Conservation (phyloP, 306 rosid genomes). For the Urtica urens region DNA sequence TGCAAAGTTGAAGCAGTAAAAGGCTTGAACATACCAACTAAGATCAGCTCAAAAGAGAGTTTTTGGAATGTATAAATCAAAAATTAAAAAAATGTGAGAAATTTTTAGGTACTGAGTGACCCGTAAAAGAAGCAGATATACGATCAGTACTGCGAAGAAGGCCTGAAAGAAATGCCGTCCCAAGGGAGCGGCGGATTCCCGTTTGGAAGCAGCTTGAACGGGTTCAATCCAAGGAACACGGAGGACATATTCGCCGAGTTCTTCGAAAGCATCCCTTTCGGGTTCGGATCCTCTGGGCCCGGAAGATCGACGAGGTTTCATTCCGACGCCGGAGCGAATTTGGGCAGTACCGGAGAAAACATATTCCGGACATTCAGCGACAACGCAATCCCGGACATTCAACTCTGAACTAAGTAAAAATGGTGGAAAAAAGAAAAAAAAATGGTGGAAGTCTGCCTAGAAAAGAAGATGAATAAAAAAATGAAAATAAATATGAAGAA, state of each 20-base stretch:
- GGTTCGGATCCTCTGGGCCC: conserved; percentile 62
- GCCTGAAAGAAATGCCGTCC: conserved; percentile 72
- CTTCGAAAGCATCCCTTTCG: conserved; percentile 85
- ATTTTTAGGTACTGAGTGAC: conserved; percentile 84
- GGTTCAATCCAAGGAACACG: conserved; percentile 76
- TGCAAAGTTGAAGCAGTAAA: too few relatives aligned
- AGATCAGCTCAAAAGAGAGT: too few relatives aligned
- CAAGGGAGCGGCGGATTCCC: conserved; percentile 38
- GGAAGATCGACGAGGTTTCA: conserved; percentile 60
- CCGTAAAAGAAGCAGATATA: conserved; percentile 56
- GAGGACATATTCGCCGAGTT: conserved; percentile 95
- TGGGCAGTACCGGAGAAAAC: conserved; percentile 43
- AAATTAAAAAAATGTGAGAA: conserved; percentile 10
- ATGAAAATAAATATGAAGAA: too few relatives aligned
- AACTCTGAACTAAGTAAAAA: too few relatives aligned
- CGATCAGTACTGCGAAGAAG: conserved; percentile 88
- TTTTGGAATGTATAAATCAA: too few relatives aligned
- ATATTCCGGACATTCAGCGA: conserved; percentile 42
- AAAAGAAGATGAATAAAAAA: too few relatives aligned
- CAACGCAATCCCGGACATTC: conserved; percentile 37
- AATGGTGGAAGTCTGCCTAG: too few relatives aligned
- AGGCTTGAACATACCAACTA: too few relatives aligned
- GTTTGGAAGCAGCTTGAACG: conserved; percentile 32
- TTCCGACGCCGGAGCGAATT: conserved; percentile 47
- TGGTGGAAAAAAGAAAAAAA: too few relatives aligned